Base-by-base conservation (phyloP, 2,329 filamentous ascomycete genomes). In the Fusarium torreyae region DNA sequence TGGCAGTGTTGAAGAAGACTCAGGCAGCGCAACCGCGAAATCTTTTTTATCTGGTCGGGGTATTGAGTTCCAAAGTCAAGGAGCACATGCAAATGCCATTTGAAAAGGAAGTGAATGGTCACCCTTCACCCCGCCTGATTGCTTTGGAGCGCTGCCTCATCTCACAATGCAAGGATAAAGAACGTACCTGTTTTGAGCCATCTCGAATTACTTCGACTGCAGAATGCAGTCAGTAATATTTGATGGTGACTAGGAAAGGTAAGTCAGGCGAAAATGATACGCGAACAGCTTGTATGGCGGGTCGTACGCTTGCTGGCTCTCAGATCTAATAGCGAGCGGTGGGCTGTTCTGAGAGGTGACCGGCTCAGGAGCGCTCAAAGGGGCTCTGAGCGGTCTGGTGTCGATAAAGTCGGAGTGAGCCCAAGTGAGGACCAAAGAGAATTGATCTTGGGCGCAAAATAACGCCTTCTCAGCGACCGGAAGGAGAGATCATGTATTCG, bases 121-220 rank as follows among this genome's bases (percentile, higher is more conserved):
- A 39, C 44, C 60, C 44, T 64, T 58, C 66, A 68, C 69, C 71
- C 64, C 68, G 57, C 71, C 63, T 53, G 34, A 24, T 39, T 44
- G 39, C 39, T 34, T n/a, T 55, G 59, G 58, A 38, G 45, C 50
- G 44, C 52, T 59, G 31, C 52, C 58, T 61, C 48, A 43, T 52
- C 34, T 52, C 39, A 22, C 46, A 39, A 39, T 42, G 43, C 36
- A 40, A 61, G 39, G 53, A 60, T 46, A 49, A 40, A 33, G 44
- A 38, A 68, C 73, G 53, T 75, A 75, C 73, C 77, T 75, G 55
- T 79, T 77, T 70, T 79, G 77, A 67, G 77, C 77, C 77, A 79
- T 79, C 44, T 68, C 73, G 63, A 58, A 71, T 71, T 54, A 59
- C 53, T 50, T 44, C 46, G 39, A 53, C 40, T 60, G 52, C 62